Conservation (phyloP, 1,139 yeast species). For the Pichia cactophila region DNA sequence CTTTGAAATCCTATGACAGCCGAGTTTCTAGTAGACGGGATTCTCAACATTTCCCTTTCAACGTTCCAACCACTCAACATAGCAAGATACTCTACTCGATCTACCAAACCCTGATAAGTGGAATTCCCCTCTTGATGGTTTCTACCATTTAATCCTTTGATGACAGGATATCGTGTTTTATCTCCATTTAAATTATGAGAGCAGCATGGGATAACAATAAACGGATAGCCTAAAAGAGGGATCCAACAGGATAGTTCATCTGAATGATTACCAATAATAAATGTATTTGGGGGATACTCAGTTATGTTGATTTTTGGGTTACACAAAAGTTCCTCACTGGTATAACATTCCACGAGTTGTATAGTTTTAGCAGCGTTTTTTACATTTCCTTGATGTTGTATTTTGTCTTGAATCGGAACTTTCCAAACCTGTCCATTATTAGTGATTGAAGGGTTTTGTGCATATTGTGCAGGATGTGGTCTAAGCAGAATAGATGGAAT, state of each 20-base stretch:
- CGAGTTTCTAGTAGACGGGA: constrained; percentile 91
- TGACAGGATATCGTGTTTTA: constrained; percentile 53
- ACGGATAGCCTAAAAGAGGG: constrained; percentile 79
- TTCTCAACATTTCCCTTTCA: constrained; percentile 79
- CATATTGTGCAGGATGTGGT: constrained; percentile 56
- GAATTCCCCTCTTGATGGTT: constrained; percentile 33
- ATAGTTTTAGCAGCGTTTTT: constrained; percentile 18
- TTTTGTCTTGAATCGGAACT: constrained; percentile 33
- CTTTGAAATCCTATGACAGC: constrained; percentile 67
- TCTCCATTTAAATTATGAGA: constrained; percentile 81
- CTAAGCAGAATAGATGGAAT: constrained; percentile 65
- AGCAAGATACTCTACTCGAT: constrained; percentile 71
- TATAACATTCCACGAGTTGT: constrained; percentile 37
- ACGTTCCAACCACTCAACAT: constrained; percentile 71
- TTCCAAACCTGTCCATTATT: constrained; percentile 60
- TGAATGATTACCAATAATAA: constrained; percentile 89
- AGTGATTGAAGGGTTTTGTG: constrained; percentile 43
- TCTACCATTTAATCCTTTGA: constrained; percentile 17
- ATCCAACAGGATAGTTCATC: constrained; percentile 96
- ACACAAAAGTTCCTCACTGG: constrained; percentile 42
- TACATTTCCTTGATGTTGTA: constrained; percentile 17
- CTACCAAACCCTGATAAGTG: constrained; percentile 76
- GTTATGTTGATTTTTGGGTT: constrained; percentile 61
- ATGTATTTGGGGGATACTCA: constrained; percentile 61
- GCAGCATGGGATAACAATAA: constrained; percentile 91